Conservation (phyloP, 1,284 basidiomycete species). For the Apiotrichum montevideense region DNA sequence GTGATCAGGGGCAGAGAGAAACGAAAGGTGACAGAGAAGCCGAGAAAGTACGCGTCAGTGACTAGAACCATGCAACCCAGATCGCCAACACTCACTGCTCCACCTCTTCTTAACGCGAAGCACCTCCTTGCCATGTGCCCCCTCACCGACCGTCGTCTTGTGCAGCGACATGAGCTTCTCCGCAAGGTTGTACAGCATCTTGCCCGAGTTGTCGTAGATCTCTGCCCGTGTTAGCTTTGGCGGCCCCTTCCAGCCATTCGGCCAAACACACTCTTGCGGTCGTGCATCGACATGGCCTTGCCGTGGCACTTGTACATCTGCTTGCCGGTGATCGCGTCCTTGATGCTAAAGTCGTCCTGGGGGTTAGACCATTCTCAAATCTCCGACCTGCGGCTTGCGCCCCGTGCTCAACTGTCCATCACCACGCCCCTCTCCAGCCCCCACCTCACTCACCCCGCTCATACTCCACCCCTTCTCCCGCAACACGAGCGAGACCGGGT, state of each 20-base stretch:
- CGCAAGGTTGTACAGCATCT: conserved; percentile 11
- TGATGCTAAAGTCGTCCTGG: conserved; percentile 10
- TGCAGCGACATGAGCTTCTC: conserved; percentile 1
- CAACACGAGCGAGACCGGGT: conserved; percentile 18
- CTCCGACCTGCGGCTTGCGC: too few relatives aligned
- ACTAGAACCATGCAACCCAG: too few relatives aligned
- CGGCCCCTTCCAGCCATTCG: too few relatives aligned
- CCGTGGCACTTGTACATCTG: conserved; percentile 6
- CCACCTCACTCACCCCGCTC: conserved; percentile 1
- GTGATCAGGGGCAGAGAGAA: too few relatives aligned
- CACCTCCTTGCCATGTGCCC: conserved; percentile 4
- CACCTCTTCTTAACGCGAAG: conserved; percentile 3
- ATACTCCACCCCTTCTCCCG: conserved; percentile 24
- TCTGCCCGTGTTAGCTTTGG: neutral
- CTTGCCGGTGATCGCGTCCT: conserved; percentile 1
- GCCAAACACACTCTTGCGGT: conserved; percentile 10
- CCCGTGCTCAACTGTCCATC: too few relatives aligned
- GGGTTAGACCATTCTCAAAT: too few relatives aligned
- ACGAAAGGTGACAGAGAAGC: too few relatives aligned
- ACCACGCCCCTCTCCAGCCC: too few relatives aligned
- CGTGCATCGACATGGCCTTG: conserved; percentile 5
- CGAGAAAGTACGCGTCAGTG: too few relatives aligned
- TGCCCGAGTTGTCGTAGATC: conserved; percentile 7
- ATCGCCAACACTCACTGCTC: conserved; percentile 2
- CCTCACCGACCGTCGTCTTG: neutral